phyloP scores from a whole-genome alignment of 2,329 filamentous ascomycete genomes.

The Arthrobotrys iridis region DNA sequence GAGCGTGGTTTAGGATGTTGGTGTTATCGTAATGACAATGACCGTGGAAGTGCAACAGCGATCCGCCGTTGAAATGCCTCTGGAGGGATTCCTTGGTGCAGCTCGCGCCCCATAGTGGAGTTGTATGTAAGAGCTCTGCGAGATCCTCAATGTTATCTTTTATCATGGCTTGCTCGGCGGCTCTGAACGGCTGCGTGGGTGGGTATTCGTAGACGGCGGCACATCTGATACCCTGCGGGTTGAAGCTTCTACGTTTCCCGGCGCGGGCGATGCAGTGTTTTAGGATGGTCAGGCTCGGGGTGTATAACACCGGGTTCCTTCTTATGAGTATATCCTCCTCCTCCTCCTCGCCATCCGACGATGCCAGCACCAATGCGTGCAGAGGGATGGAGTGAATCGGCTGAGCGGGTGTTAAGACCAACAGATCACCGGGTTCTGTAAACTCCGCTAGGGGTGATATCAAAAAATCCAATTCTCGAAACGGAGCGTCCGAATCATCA shows the following conservation, averaged over 20 bases:
- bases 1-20: not conserved
- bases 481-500: not conserved
- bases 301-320: not conserved
- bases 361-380: not conserved
- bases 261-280: not conserved
- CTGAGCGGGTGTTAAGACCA: not conserved
- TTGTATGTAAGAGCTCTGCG: not conserved
- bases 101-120: not conserved
- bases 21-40: not conserved
- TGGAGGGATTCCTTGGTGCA: not conserved
- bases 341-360: not conserved
- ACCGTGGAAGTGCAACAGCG: not conserved
- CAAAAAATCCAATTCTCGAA: not conserved
- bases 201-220: slow-evolving; percentile 3
- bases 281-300: not conserved
- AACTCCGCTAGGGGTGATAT: not conserved
- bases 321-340: not conserved
- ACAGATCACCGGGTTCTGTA: not conserved
- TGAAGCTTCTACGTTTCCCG: not conserved
- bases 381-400: not conserved
- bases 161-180: not conserved
- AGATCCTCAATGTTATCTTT: not conserved
- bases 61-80: not conserved
- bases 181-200: not conserved
- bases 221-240: not conserved